phyloP scores from a whole-genome alignment of 495 filamentous ascomycete species.

The Penicillium desertorum region DNA sequence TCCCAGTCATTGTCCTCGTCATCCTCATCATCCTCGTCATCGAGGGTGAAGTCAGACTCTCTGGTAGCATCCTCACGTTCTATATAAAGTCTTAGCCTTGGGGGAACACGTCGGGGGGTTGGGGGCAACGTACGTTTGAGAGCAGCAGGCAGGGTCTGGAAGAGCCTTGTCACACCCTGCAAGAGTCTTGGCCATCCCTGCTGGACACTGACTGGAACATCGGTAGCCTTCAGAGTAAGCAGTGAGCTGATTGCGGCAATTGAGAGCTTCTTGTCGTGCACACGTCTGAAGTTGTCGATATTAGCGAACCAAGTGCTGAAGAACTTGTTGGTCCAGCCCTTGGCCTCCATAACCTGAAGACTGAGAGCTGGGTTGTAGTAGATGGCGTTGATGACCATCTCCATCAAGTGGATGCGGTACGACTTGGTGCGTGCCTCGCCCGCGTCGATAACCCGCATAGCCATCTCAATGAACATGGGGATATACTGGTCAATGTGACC shows the following conservation, averaged over 20 bases:
- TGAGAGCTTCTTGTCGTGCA: slow-evolving; percentile 97
- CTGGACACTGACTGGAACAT: slow-evolving; percentile 84
- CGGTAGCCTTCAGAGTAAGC: slow-evolving; percentile 68
- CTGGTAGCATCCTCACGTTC: slow-evolving; percentile 90
- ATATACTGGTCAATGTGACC: slow-evolving; percentile 87
- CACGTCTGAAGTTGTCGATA: slow-evolving; percentile 88
- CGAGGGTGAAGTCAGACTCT: slow-evolving; percentile 77
- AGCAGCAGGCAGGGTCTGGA: slow-evolving; percentile 86
- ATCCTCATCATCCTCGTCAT: slow-evolving; percentile 73
- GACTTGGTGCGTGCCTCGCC: slow-evolving; percentile 76
- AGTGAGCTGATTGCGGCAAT: slow-evolving; percentile 89
- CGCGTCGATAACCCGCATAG: slow-evolving; percentile 75
- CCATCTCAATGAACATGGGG: slow-evolving; percentile 81
- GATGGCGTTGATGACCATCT: slow-evolving; percentile 97
- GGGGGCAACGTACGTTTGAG: slow-evolving; percentile 63
- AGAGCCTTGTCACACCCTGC: slow-evolving; percentile 85
- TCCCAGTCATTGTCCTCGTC: slow-evolving; percentile 70
- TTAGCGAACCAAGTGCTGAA: slow-evolving; percentile 97
- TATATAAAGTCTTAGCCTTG: slow-evolving; percentile 30
- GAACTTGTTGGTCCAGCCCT: slow-evolving; percentile 98
- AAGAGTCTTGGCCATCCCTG: slow-evolving; percentile 96
- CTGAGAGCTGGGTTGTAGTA: slow-evolving; percentile 90
- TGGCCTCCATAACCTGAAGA: slow-evolving; percentile 81
- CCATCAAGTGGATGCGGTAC: slow-evolving; percentile 93
- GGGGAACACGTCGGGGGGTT: neutral